phyloP scores from a whole-genome alignment of 345 rosid genomes.

The Salix exigua region DNA sequence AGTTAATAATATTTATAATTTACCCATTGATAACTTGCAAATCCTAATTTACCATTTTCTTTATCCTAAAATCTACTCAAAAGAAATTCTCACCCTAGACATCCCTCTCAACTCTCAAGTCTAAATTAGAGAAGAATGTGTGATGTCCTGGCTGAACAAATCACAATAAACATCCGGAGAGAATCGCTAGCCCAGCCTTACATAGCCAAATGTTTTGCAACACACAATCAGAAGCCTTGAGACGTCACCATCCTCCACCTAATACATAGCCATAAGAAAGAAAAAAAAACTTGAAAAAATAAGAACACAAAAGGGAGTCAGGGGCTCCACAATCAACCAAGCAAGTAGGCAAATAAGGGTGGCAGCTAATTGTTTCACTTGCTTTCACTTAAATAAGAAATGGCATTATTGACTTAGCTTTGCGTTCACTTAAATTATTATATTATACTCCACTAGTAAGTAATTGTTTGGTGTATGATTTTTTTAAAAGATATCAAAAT shows the following conservation, averaged over 20 bases:
- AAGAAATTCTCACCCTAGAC: too few relatives aligned
- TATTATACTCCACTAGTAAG: neutral
- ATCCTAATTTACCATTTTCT: too few relatives aligned
- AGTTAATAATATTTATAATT: too few relatives aligned
- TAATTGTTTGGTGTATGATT: too few relatives aligned
- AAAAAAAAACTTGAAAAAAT: neutral
- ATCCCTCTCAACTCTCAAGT: too few relatives aligned
- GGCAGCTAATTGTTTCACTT: neutral
- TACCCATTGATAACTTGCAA: too few relatives aligned
- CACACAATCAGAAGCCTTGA: neutral
- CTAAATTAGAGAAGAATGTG: neutral
- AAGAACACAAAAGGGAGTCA: neutral
- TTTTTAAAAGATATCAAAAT: too few relatives aligned
- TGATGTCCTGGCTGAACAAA: too few relatives aligned
- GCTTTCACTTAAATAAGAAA: neutral
- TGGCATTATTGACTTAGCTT: neutral
- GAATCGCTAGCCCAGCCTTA: neutral
- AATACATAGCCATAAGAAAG: neutral
- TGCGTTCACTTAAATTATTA: neutral
- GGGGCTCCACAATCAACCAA: neutral
- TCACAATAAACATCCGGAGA: neutral
- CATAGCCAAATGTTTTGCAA: neutral
- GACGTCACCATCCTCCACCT: constrained; percentile 5
- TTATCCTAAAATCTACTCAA: too few relatives aligned
- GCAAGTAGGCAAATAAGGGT: neutral